Conservation (phyloP, 768 basidiomycete genomes). For the Rhodotorula sphaerocarpa region DNA sequence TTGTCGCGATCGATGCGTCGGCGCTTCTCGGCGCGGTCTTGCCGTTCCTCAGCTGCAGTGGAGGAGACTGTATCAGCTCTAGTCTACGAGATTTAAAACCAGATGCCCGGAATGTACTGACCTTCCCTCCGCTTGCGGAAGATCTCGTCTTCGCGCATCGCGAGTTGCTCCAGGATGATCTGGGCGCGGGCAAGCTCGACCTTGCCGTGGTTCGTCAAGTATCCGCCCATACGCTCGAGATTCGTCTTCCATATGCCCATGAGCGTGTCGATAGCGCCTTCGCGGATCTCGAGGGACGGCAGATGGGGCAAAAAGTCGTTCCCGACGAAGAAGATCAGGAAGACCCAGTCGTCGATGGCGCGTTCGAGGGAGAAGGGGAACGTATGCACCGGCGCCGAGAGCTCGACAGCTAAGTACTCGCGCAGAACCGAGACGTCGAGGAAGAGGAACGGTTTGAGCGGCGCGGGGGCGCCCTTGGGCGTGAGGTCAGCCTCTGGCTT, state of each 20-base stretch:
- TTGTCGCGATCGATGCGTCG: slow-evolving; percentile 46
- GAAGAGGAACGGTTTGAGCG: slow-evolving; percentile 97
- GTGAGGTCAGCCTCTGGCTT: slow-evolving; percentile 50
- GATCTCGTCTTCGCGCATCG: slow-evolving; percentile 90
- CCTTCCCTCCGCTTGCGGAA: slow-evolving; percentile 86
- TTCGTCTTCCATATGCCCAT: slow-evolving; percentile 92
- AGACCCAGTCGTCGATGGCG: slow-evolving; percentile 99
- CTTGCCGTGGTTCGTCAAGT: slow-evolving; percentile 84
- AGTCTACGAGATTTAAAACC: neutral
- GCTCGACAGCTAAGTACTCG: slow-evolving; percentile 95
- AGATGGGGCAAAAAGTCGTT: slow-evolving; percentile 99
- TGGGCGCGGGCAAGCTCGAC: slow-evolving; percentile 77
- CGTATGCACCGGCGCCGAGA: slow-evolving; percentile 64
- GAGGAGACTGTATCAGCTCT: slow-evolving; percentile 2
- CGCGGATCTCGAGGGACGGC: slow-evolving; percentile 94
- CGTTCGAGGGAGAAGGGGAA: slow-evolving; percentile 90
- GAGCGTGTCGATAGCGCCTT: slow-evolving; percentile 96
- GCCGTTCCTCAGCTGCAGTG: slow-evolving; percentile 77
- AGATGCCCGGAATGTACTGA: slow-evolving; percentile 45
- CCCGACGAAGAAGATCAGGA: slow-evolving; percentile 99
- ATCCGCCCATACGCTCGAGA: slow-evolving; percentile 91
- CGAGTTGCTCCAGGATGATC: slow-evolving; percentile 90
- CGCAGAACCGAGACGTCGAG: slow-evolving; percentile 90
- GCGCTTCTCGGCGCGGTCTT: slow-evolving; percentile 82
- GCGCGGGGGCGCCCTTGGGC: slow-evolving; percentile 47